Evolutionary conservation across 2,329 filamentous ascomycete genomes (phyloP).

Genomic region (Hypoxylon sp.): DNA sequence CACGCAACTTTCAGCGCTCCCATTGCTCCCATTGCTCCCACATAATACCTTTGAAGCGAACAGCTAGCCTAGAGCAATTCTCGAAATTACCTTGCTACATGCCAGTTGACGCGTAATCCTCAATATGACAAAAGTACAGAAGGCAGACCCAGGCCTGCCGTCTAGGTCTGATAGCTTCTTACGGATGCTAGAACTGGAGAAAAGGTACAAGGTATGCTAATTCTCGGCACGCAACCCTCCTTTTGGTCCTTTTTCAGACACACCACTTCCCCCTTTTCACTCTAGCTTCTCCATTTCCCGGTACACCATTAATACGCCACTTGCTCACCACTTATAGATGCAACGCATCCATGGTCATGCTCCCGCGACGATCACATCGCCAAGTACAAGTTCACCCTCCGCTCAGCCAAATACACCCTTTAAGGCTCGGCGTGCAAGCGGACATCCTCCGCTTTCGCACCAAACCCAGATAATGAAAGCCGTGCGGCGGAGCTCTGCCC

Average conservation of each 20-base stretch:
- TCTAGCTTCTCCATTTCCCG: slow-evolving; percentile 38
- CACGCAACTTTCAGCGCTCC: slow-evolving; percentile 25
- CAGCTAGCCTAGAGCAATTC: slow-evolving; percentile 17
- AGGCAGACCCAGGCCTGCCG: slow-evolving; percentile 38
- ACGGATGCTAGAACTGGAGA: slow-evolving; percentile 68
- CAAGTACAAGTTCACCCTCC: slow-evolving; percentile 44
- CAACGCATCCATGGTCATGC: slow-evolving; percentile 49
- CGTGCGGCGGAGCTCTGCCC: slow-evolving; percentile 43
- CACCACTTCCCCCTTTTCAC: slow-evolving; percentile 30
- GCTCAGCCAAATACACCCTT: slow-evolving; percentile 41
- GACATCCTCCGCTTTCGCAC: slow-evolving; percentile 46
- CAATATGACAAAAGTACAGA: slow-evolving; percentile 47
- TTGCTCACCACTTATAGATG: slow-evolving; percentile 48
- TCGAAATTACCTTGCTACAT: slow-evolving; percentile 26
- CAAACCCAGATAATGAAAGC: slow-evolving; percentile 49
- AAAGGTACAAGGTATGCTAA: slow-evolving; percentile 62
- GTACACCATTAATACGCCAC: slow-evolving; percentile 43
- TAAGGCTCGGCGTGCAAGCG: slow-evolving; percentile 46
- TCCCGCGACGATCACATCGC: slow-evolving; percentile 39
- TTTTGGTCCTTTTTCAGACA: slow-evolving; percentile 26
- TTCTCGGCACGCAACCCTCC: slow-evolving; percentile 44
- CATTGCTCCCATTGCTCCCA: background rate
- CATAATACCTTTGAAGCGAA: slow-evolving; percentile 21
- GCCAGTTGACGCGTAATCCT: slow-evolving; percentile 44
- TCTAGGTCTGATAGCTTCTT: slow-evolving; percentile 60